These are phyloP conservation scores for Ustilago crameri DNA, from an alignment of 1,284 basidiomycete genomes.

Conservation along the genomic window DNA sequence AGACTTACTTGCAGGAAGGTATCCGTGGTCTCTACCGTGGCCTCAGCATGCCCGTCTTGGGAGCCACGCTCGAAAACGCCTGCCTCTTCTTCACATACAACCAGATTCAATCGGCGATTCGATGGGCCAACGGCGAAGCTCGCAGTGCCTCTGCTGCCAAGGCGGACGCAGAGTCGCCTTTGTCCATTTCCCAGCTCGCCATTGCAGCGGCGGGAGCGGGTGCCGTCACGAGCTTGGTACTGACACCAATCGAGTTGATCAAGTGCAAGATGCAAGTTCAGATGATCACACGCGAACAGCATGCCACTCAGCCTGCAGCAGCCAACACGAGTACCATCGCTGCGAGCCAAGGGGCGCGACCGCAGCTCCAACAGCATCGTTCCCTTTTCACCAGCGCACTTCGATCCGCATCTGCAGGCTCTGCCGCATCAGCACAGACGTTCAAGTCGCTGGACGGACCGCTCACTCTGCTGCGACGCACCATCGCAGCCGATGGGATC, in stretches of 20 bases:
- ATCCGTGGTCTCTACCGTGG: constrained; percentile 71
- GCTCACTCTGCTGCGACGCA: constrained; percentile 75
- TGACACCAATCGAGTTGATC: constrained; percentile 90
- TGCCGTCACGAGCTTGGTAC: constrained; percentile 81
- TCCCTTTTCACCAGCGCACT: constrained; percentile 28
- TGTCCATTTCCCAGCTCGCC: constrained; percentile 75
- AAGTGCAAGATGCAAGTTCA: constrained; percentile 97
- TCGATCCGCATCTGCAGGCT: constrained; percentile 8
- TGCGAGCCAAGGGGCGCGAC: constrained; percentile 13
- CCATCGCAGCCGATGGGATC: constrained; percentile 77
- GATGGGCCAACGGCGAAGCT: constrained; percentile 51
- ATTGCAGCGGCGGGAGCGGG: constrained; percentile 84
- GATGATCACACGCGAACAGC: constrained; percentile 74
- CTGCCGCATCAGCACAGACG: constrained; percentile 2
- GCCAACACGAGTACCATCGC: constrained; percentile 37
- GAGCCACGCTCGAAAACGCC: constrained; percentile 91
- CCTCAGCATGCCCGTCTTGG: constrained; percentile 85
- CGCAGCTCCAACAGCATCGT: constrained; percentile 33
- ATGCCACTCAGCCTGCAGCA: constrained; percentile 35
- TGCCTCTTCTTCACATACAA: constrained; percentile 86
- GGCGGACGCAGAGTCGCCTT: constrained; percentile 64
- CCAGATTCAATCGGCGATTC: constrained; percentile 79
- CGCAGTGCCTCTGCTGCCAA: constrained; percentile 57
- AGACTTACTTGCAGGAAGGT: constrained; percentile 59
- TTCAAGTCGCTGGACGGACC: constrained; percentile 74